Evolutionary conservation across 164 flowering plant species (phyloP).

Genomic region (Stephania japonica): DNA sequence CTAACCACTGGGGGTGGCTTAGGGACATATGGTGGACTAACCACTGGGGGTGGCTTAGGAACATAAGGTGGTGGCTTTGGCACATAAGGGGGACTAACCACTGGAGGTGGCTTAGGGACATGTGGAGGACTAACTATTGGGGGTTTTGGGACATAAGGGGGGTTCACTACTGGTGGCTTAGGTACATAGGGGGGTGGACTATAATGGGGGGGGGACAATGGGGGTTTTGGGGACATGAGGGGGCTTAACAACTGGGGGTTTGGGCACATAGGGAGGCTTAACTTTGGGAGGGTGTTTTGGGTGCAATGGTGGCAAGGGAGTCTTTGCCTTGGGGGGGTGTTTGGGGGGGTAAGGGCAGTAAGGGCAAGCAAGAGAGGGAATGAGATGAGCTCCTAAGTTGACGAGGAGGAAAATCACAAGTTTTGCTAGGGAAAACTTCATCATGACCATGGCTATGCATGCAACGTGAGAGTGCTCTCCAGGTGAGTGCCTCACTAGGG

Average conservation of each 20-base stretch:
- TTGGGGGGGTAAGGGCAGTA: conserved; percentile 27
- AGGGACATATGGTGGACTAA: conserved; percentile 2
- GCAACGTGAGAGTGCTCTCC: conserved; percentile 2
- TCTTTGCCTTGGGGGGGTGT: conserved; percentile 12
- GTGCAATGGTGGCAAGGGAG: not conserved
- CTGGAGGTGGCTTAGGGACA: not conserved
- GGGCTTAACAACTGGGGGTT: conserved; percentile 9
- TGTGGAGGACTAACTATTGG: not conserved
- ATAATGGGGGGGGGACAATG: too few relatives aligned
- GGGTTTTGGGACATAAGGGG: conserved; percentile 6
- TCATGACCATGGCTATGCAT: conserved; percentile 14
- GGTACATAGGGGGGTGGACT: too few relatives aligned
- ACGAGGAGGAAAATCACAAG: conserved; percentile 25
- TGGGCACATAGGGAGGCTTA: conserved; percentile 13
- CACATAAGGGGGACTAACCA: not conserved
- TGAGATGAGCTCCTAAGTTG: conserved; percentile 19
- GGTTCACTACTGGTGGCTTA: not conserved
- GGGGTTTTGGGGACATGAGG: conserved; percentile 8
- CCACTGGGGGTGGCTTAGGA: conserved; percentile 6
- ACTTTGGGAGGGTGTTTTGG: conserved; percentile 17
- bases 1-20: conserved; percentile 1
- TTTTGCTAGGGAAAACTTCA: conserved; percentile 15
- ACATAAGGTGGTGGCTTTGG: conserved; percentile 9
- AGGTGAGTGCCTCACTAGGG: not conserved
- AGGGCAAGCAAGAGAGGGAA: conserved; percentile 34